These are phyloP conservation scores for Dioscorea dumetorum DNA, from an alignment of 106 monocot species.

Conservation along the genomic window DNA sequence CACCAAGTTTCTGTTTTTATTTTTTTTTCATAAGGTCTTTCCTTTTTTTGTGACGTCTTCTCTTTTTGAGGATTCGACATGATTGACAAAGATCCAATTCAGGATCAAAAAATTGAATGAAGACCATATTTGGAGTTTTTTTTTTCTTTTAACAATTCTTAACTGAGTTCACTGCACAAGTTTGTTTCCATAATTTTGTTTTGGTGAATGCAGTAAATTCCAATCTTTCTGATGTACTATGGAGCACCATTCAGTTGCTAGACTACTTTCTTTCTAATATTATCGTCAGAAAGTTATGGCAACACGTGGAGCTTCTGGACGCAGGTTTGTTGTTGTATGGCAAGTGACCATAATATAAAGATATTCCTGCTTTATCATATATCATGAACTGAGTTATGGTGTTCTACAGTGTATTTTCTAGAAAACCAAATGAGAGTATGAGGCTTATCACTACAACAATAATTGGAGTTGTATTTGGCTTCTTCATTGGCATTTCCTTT, in stretches of 20 bases:
- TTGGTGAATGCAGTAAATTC: conserved; percentile 3
- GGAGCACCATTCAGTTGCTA: conserved; percentile 14
- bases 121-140: no score
- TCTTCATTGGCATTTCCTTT: conserved; percentile 37
- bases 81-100: no score
- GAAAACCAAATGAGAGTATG: conserved; percentile 32
- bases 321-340: conserved; percentile 26
- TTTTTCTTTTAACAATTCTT: no score
- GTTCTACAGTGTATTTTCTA: conserved; percentile 20
- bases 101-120: no score
- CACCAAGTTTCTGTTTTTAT: no score
- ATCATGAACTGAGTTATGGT: not conserved
- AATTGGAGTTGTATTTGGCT: conserved; percentile 45
- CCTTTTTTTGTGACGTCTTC: no score
- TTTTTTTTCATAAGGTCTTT: no score
- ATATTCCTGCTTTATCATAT: not conserved
- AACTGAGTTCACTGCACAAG: no score
- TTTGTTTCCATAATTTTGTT: not conserved
- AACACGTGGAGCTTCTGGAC: conserved; percentile 30
- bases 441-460: conserved; percentile 26
- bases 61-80: no score
- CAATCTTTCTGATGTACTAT: conserved; percentile 20
- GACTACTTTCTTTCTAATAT: not conserved
- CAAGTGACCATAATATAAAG: no score
- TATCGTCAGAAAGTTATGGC: conserved; percentile 28